Base-by-base conservation (phyloP, 768 basidiomycete species). In the Cystobasidium tubakii region DNA sequence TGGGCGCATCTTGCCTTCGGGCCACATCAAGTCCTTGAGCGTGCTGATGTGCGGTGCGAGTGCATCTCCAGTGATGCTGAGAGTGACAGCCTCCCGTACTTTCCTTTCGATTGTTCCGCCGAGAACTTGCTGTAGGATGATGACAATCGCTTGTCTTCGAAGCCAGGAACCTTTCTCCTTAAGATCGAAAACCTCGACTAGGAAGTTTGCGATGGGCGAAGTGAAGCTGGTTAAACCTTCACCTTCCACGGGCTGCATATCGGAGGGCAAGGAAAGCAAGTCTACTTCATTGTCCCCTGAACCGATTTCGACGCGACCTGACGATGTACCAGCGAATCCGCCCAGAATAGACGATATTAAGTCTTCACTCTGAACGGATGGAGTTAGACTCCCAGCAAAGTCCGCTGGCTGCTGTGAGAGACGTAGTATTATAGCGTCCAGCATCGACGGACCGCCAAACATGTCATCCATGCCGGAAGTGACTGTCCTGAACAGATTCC, bases 101-200 rank as follows among this genome's bases (percentile, higher is more conserved):
- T 95, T 94, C 75, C 92, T 84, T 81, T 99, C 96, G 77, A 98
- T 92, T 0, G 96, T 97, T 17, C 91, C 90, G 13, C 94, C 95
- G 1, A 99, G 84, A 1, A 98, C 88, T 79, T 98, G 95, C 80
- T 98, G 96, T 64, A 98, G 82, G 74, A 98, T 93, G 65, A 98
- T 91, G 17, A 98, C 90, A 77, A 96, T 92, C 1, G 96, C 94
- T 80, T 98, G 96, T 23, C 91, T 84, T 66, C 95, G 85, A 31
- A 98, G 83, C 96, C 96, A 99, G 77, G 95, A 96, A 78, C 94
- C 93, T 81, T 91, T 89, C 84, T 91, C 92, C 82, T 96, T 88
- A 21, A 98, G 86, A 81, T 96, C 94, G 77, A 99, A 98, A 12
- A 97, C 85, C 15, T 94, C 91, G 66, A 98, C 85, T 57, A 97